These are phyloP conservation scores for Fusarium marasasianum DNA, from an alignment of 2,329 filamentous ascomycete species.

Conservation along the genomic window DNA sequence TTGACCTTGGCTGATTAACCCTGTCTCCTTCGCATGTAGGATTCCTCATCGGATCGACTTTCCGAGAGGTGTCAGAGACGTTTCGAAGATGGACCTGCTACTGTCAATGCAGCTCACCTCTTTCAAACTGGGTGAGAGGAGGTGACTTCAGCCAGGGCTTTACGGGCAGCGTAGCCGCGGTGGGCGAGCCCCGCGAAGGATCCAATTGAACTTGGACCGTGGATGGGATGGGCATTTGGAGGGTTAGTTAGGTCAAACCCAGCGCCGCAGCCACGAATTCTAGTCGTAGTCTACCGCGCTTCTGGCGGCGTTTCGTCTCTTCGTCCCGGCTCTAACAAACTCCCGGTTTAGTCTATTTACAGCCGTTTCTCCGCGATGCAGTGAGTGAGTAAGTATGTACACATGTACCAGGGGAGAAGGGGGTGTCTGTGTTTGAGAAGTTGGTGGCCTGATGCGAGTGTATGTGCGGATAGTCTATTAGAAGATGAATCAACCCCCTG, in stretches of 20 bases:
- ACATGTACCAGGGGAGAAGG: constrained; percentile 3
- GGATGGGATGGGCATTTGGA: constrained; percentile 12
- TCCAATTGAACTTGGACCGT: not conserved
- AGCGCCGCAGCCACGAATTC: constrained; percentile 19
- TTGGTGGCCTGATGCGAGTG: constrained; percentile 24
- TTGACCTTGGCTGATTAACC: constrained; percentile 15
- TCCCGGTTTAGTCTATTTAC: constrained; percentile 32
- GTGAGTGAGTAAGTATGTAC: not conserved
- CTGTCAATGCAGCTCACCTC: constrained; percentile 19
- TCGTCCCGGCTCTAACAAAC: constrained; percentile 26
- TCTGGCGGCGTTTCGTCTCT: constrained; percentile 37
- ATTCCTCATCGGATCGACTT: constrained; percentile 32
- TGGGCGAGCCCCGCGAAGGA: constrained; percentile 1
- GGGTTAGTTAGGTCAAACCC: constrained; percentile 2
- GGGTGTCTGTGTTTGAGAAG: constrained; percentile 33
- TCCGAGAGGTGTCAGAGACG: constrained; percentile 32
- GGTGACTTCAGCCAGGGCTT: constrained; percentile 5
- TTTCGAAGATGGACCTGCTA: constrained; percentile 19
- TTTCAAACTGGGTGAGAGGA: not conserved
- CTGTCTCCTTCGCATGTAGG: constrained; percentile 22
- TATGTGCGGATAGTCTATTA: not conserved
- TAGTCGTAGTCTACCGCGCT: constrained; percentile 33
- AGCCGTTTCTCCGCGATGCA: constrained; percentile 21
- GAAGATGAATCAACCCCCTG: constrained; percentile 23
- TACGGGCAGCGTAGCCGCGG: constrained; percentile 24